Evolutionary conservation across 139 green algal species (phyloP), one percentile per base, ranked within the genome.

Genomic region (Edaphochlamys debaryana): DNA sequence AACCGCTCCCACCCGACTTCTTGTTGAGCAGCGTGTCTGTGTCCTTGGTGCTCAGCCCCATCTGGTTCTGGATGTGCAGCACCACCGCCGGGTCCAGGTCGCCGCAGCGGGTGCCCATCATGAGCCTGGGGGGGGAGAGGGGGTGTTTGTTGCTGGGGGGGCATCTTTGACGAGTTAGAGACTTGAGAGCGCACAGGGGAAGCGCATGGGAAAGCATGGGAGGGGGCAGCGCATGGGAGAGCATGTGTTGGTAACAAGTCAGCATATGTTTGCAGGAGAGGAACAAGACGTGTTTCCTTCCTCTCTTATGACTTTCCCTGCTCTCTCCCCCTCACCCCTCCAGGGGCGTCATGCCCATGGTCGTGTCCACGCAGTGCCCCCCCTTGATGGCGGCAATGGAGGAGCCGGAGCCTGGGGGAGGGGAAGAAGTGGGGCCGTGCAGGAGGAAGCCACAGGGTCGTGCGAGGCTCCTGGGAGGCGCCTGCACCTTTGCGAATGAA

Each of bases 1-100:
- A n/a, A n/a, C n/a, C n/a, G n/a, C n/a, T n/a, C 64, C 29, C 58
- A 84, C 85, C 85, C 50, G 85, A 90, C 75, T 95, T 89, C 84
- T 98, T 98, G 90, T 98, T 98, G 36, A 98, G 75, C 3, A 98
- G 68, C 15, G 70, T 89, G 86, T 96, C 72, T 0, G 63, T 67
- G 37, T 88, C 78, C 62, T 89, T 50, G 0, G 75, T 30, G 13
- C 29, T 50, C 74, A 95, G 83, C 5, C 87, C 84, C 52, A 86
- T 60, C 42, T 83, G 27, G 19, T 66, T 81, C 56, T 87, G 79
- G 30, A 89, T 73, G 84, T 94, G 83, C 62, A 93, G 78, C 23
- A 93, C 74, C 30, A 95, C 88, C 4, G 91, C 92, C 5, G 93
- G 92, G 82, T 98, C 95, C 67, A 98, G 52, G 87, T 97, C 95